Base-by-base conservation (phyloP, 768 basidiomycete species). In the Amanita rimosa region DNA sequence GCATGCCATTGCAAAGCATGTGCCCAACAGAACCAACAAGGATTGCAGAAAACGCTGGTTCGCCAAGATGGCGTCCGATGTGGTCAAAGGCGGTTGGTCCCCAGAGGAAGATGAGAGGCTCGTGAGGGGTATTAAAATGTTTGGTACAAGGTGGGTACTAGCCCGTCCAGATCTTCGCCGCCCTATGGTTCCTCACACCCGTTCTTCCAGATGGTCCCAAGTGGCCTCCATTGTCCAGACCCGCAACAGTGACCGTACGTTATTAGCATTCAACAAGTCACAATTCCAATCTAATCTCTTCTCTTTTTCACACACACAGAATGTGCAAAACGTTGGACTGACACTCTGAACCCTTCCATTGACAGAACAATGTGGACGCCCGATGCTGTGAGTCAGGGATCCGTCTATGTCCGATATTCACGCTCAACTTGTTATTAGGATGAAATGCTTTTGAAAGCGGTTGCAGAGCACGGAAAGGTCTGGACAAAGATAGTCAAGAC, bases 21-120 rank as follows among this genome's bases (percentile, higher is more conserved):
- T 79, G 4, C 78, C 76, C 8, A 74, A 78, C 56, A 67, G 78
- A 48, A 78, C 75, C 17, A 79, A 79, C 67, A 79, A 79, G 56
- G 78, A 79, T 58, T 79, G 78, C 58, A 69, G 78, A 54, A 79
- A 79, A 57, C 67, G 78, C 10, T 79, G 76, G 76, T 78, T 77
- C 52, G 75, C 76, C 1, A 78, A 76, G 64, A 78, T 79, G 76
- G 76, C 75, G 50, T 73, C 75, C 11, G 74, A 76, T 58, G 76
- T 78, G 21, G 74, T 76, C 24, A 78, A 78, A 57, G 78, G 78
- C 39, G 76, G 76, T 8, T 79, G 78, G 78, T 69, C 76, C 2
- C 72, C 75, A 4, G 76, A 79, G 46, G 78, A 79, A 57, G 78
- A 79, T 52, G 74, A 76, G 60, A 69, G 73, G 31, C 64, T 79